These are phyloP conservation scores for Claviceps arundinis DNA, from an alignment of 2,329 filamentous ascomycete genomes.

Conservation along the genomic window DNA sequence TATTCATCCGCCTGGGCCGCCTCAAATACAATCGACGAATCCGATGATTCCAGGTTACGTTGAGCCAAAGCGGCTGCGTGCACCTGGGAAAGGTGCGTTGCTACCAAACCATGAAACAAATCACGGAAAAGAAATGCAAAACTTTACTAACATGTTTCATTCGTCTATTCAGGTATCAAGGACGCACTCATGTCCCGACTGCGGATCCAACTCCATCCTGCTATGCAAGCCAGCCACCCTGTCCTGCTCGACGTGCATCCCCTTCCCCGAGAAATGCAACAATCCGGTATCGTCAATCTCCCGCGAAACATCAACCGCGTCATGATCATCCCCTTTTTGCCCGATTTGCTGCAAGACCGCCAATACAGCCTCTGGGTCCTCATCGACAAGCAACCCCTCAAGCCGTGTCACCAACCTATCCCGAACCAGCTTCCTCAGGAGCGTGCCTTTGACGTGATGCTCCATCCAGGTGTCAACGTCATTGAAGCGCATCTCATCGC, in stretches of 20 bases:
- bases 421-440: conserved; percentile 44
- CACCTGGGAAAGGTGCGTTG: conserved; percentile 27
- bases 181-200: conserved; percentile 57
- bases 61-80: conserved; percentile 25
- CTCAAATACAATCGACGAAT: conserved; percentile 12
- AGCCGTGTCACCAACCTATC: conserved; percentile 30
- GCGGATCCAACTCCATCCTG: conserved; percentile 54
- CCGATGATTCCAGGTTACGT: conserved; percentile 19
- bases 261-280: conserved; percentile 50
- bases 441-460: conserved; percentile 61
- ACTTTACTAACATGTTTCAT: not conserved
- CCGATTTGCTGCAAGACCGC: conserved; percentile 47
- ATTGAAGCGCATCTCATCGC: conserved; percentile 70
- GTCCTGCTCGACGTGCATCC: conserved; percentile 53
- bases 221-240: conserved; percentile 45
- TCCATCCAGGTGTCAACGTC: conserved; percentile 61
- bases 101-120: not conserved
- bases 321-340: conserved; percentile 55
- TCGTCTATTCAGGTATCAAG: conserved; percentile 25
- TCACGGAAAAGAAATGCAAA: not conserved
- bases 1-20: conserved; percentile 11
- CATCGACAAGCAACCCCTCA: conserved; percentile 52
- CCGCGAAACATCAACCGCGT: conserved; percentile 55
- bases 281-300: conserved; percentile 60
- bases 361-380: conserved; percentile 67